phyloP scores from a whole-genome alignment of 2,329 filamentous ascomycete genomes.

The Dactylellina sp. region DNA sequence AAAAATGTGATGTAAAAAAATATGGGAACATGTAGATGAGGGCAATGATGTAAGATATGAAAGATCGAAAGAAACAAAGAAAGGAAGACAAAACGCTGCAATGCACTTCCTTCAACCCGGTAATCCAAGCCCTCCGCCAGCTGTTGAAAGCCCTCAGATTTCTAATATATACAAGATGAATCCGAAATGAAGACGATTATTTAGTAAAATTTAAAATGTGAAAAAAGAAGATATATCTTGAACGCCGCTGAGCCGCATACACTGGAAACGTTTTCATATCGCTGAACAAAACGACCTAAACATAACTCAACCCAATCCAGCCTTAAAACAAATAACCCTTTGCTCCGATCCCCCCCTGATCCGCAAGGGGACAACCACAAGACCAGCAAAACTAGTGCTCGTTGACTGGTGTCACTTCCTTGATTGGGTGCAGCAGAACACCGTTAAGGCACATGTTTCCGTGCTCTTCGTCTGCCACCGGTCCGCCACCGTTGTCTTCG shows the following conservation, averaged over 20 bases:
- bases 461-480: slow-evolving; percentile 63
- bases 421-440: slow-evolving; percentile 90
- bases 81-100: slow-evolving; percentile 18
- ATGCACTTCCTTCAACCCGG: slow-evolving; percentile 24
- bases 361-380: no score
- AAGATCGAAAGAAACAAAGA: slow-evolving; percentile 19
- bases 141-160: slow-evolving; percentile 24
- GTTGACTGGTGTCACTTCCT: slow-evolving; percentile 66
- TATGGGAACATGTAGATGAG: slow-evolving; percentile 6
- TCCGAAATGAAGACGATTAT: background rate
- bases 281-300: slow-evolving; percentile 22
- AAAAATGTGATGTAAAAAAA: background rate
- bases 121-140: slow-evolving; percentile 17
- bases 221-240: slow-evolving; percentile 9
- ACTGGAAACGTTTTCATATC: slow-evolving; percentile 42
- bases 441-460: slow-evolving; percentile 90
- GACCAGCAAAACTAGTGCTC: slow-evolving; percentile 21
- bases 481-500: slow-evolving; percentile 70
- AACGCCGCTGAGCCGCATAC: slow-evolving; percentile 45
- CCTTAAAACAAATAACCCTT: slow-evolving; percentile 11
- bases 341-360: background rate
- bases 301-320: slow-evolving; percentile 30
- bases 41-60: slow-evolving; percentile 5
- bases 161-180: slow-evolving; percentile 53
- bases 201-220: background rate